phyloP scores from a whole-genome alignment of 352 stramenopile genomes.

The Elongisporangium senticosum region DNA sequence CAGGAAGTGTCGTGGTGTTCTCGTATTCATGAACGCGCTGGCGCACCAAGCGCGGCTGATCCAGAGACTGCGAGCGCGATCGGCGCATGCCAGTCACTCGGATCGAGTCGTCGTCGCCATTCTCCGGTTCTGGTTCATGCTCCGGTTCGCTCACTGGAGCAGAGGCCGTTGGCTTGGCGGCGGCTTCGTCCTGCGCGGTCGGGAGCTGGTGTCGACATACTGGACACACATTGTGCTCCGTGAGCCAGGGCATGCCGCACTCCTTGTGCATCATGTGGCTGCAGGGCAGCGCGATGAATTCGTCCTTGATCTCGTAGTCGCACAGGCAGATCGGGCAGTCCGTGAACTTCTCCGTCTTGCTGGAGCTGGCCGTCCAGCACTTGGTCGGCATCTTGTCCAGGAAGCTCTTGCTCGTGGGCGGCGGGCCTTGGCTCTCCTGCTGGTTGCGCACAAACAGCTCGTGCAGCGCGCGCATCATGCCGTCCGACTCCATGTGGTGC shows the following conservation, averaged over 20 bases:
- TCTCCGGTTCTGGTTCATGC: slow-evolving; percentile 19
- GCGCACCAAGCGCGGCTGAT: slow-evolving; percentile 35
- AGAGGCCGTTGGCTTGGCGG: slow-evolving; percentile 7
- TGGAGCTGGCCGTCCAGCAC: slow-evolving; percentile 37
- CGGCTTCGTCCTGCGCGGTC: slow-evolving; percentile 22
- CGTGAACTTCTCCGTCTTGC: slow-evolving; percentile 40
- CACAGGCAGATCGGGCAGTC: slow-evolving; percentile 75
- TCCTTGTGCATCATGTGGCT: slow-evolving; percentile 76
- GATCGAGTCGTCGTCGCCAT: slow-evolving; percentile 6
- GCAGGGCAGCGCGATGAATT: slow-evolving; percentile 63
- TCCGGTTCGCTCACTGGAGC: slow-evolving; percentile 6
- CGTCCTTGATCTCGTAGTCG: slow-evolving; percentile 63
- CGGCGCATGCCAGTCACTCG: slow-evolving; percentile 34
- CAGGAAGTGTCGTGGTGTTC: slow-evolving; percentile 11
- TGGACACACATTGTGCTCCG: slow-evolving; percentile 74
- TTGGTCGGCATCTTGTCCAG: slow-evolving; percentile 62
- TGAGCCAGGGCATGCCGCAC: slow-evolving; percentile 69
- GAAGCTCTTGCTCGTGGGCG: slow-evolving; percentile 63
- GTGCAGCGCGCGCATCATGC: slow-evolving; percentile 39
- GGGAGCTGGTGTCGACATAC: slow-evolving; percentile 67
- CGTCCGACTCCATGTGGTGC: slow-evolving; percentile 11
- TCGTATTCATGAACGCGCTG: slow-evolving; percentile 38
- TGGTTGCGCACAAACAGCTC: slow-evolving; percentile 66
- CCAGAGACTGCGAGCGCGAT: slow-evolving; percentile 20
- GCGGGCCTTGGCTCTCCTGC: slow-evolving; percentile 50